A percentile compares a stretch with the other conserved stretches of the same genome.
phyloP scores from a whole-genome alignment of 345 rosid genomes.

The Leavenworthia alabamica region DNA sequence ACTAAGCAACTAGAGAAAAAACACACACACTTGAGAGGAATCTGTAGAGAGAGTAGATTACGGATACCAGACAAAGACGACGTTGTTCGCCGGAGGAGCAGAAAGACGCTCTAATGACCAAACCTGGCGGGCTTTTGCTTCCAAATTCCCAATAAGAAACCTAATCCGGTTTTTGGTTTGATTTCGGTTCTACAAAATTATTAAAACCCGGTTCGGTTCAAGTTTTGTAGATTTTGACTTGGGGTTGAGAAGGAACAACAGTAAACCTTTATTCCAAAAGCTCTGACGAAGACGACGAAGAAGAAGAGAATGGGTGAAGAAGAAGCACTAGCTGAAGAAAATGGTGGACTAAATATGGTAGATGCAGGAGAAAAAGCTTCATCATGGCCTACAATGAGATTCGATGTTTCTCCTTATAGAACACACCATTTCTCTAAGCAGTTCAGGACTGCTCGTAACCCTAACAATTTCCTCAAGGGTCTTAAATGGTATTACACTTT shows the following conservation, averaged over 20 bases:
- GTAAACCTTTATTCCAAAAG: not conserved
- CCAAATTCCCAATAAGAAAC: slow-evolving; percentile 7
- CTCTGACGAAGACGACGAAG: slow-evolving; percentile 12
- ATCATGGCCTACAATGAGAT: slow-evolving; percentile 49
- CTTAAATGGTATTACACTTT: slow-evolving; percentile 56
- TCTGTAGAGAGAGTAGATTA: not conserved
- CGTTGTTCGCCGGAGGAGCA: slow-evolving; percentile 18
- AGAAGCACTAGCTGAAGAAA: slow-evolving; percentile 17
- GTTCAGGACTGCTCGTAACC: slow-evolving; percentile 47
- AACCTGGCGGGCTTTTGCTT: slow-evolving; percentile 30
- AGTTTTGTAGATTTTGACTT: not conserved
- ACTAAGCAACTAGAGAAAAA: not conserved
- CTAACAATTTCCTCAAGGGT: slow-evolving; percentile 90
- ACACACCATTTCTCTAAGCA: slow-evolving; percentile 61
- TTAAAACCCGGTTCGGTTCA: not conserved
- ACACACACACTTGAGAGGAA: not conserved
- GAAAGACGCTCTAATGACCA: not conserved
- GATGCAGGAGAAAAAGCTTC: slow-evolving; percentile 30
- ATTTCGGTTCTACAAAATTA: slow-evolving; percentile 2
- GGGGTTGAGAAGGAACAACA: not conserved
- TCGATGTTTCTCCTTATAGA: slow-evolving; percentile 62
- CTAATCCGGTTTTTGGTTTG: slow-evolving; percentile 12
- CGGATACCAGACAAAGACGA: not conserved
- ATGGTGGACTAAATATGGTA: slow-evolving; percentile 22
- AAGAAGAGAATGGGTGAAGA: slow-evolving; percentile 17